Conservation (phyloP, 257 asterid species). For the Marsdenia floribunda region DNA sequence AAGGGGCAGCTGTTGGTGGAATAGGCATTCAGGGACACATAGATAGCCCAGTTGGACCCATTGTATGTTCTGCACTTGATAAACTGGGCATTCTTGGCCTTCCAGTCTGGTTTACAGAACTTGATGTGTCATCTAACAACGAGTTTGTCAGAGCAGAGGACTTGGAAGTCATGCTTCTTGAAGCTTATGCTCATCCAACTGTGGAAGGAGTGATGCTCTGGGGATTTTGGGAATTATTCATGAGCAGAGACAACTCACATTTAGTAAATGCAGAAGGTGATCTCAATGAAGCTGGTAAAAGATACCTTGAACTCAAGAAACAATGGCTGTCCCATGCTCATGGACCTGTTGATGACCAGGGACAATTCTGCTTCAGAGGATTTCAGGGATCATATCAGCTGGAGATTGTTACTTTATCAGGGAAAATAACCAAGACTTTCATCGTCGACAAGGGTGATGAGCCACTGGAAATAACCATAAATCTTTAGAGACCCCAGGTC, state of each 20-base stretch:
- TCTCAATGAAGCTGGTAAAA: slow-evolving; percentile 65
- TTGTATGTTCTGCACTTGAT: slow-evolving; percentile 67
- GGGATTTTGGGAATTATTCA: slow-evolving; percentile 93
- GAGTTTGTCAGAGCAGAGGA: slow-evolving; percentile 80
- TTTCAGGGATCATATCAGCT: slow-evolving; percentile 68
- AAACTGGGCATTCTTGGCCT: slow-evolving; percentile 69
- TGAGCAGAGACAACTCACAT: slow-evolving; percentile 66
- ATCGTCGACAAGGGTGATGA: slow-evolving; percentile 59
- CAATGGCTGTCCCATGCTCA: slow-evolving; percentile 65
- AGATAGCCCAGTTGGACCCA: slow-evolving; percentile 70
- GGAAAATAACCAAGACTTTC: slow-evolving; percentile 48
- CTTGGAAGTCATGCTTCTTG: slow-evolving; percentile 78
- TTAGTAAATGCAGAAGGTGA: slow-evolving; percentile 80
- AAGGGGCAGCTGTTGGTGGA: slow-evolving; percentile 89
- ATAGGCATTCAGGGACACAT: slow-evolving; percentile 90
- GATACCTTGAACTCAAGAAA: slow-evolving; percentile 54
- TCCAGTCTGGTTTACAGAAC: slow-evolving; percentile 89
- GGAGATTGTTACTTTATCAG: slow-evolving; percentile 28
- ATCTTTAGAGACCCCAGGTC: slow-evolving; percentile 20
- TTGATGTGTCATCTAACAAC: slow-evolving; percentile 65
- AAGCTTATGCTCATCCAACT: slow-evolving; percentile 84
- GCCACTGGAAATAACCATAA: slow-evolving; percentile 45
- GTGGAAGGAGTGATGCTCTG: slow-evolving; percentile 80
- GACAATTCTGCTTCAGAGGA: slow-evolving; percentile 62
- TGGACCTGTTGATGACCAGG: slow-evolving; percentile 48